Evolutionary conservation across 2,329 filamentous ascomycete species (phyloP), one percentile per base, ranked within the genome.

Genomic region (Alternaria gansuensis): DNA sequence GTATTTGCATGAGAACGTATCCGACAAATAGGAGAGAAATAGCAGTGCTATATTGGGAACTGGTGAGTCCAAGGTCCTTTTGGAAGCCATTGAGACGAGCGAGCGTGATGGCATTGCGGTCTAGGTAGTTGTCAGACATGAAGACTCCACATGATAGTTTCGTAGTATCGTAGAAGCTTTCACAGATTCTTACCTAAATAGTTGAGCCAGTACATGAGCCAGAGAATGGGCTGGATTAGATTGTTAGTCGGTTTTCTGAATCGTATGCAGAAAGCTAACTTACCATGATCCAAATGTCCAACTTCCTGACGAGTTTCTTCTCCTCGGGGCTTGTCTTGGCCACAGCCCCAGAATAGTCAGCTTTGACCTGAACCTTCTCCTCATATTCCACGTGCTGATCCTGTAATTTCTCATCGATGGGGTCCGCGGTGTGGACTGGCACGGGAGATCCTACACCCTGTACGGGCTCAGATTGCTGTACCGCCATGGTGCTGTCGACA

Each of bases 41-140:
- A 67, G 21, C 88, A 75, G 57, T 65, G 8, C 57, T 57, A 40
- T 68, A 64, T 46, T 66, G 66, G 29, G 45, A 37, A 26, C 46
- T 57, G 36, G 43, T 59, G 37, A 57, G 59, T 26, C 54, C 61
- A 31, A 63, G 61, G 45, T 89, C 87, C 1, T 79, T 76, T 54
- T 87, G 82, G 14, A 90, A 77, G 8, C 86, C 86, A 69, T 85
- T 84, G 45, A 90, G 79, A 10, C 83, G 82, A 0, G 88, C 88
- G 2, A 85, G 82, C 1, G 86, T 85, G 60, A 89, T 87, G 73
- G 88, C 87, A 73, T 87, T 87, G 28, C 85, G 80, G 67, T 88
- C 85, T 28, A 66, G 64, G 50, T 64, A 73, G 45, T 72, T 74
- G 26, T 28, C 8, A 28, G 8, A 28, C 26, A 28, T 28, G 26